These are phyloP conservation scores for Calophaca sinica DNA, from an alignment of 306 rosid species.

Conservation along the genomic window DNA sequence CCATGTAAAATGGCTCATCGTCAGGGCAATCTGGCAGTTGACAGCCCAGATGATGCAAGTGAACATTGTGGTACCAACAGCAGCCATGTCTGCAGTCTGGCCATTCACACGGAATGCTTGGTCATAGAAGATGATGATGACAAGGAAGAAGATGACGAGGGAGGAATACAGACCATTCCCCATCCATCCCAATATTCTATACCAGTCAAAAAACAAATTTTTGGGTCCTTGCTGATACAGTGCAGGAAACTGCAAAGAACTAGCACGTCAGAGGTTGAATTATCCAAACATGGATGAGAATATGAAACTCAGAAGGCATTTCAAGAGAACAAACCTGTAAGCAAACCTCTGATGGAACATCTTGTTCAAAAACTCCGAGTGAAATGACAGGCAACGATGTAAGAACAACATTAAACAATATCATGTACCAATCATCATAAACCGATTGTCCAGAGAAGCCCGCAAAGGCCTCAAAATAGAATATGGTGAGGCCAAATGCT, in stretches of 20 bases:
- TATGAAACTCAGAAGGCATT: conserved; percentile 23
- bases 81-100: conserved; percentile 84
- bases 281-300: conserved; percentile 28
- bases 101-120: conserved; percentile 89
- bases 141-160: conserved; percentile 76
- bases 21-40: conserved; percentile 94
- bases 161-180: conserved; percentile 91
- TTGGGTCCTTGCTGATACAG: conserved; percentile 94
- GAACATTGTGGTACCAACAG: conserved; percentile 93
- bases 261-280: conserved; percentile 23
- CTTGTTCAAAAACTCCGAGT: conserved; percentile 98
- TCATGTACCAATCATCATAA: conserved; percentile 95
- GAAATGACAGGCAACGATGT: conserved; percentile 99
- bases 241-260: conserved; percentile 84
- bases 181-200: conserved; percentile 94
- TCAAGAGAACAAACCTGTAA: conserved; percentile 76
- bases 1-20: conserved; percentile 99
- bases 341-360: conserved; percentile 97
- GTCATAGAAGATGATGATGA: conserved; percentile 74
- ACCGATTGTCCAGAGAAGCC: conserved; percentile 98
- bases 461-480: conserved; percentile 93
- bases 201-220: conserved; percentile 93
- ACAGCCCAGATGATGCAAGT: conserved; percentile 94
- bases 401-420: conserved; percentile 90
- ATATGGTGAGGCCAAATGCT: conserved; percentile 94